Evolutionary conservation across 2,329 filamentous ascomycete species (phyloP), one percentile per base, ranked within the genome.

Genomic region (Sarocladiaceae sp.): DNA sequence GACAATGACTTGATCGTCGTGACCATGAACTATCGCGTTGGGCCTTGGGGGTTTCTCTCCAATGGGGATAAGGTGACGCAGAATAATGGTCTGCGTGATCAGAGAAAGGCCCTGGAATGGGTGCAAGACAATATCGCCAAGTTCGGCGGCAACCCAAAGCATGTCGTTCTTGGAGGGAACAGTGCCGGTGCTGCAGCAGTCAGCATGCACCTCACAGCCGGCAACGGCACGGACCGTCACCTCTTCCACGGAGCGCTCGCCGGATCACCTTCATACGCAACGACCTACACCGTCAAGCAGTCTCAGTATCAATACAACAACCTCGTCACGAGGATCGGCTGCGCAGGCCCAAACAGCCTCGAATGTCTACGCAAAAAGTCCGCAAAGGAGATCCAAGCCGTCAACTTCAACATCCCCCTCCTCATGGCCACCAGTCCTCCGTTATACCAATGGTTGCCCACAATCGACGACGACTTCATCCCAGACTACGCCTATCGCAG

Each of bases 1-100:
- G 79, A 80, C 17, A 72, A 75, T 33, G 69, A 78, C 53, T 84
- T 90, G 23, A 69, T 92, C 0, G 80, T 90, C 0, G 85, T 92
- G 2, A 84, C 76, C 10, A 78, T 89, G 67, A 91, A 90, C 67
- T 91, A 92, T 63, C 83, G 88, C 4, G 86, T 92, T 11, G 87
- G 87, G 0, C 77, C 80, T 0, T 90, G 83, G 58, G 88, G 88
- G 0, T 92, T 91, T 62, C 73, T 92, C 12, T 79, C 81, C 2
- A 74, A 82, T 52, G 69, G 77, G 15, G 77, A 86, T 58, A 60
- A 57, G 57, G 77, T 80, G 2, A 79, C 76, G 53, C 62, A 84
- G 31, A 91, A 91, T 64, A 84, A 83, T 58, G 88, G 88, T 1
- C 70, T 91, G 1, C 78, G 79, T 29, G 87, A 91, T 63, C 86